Conservation (phyloP, 2,329 filamentous ascomycete genomes). For the Ophiosphaerella korrae region DNA sequence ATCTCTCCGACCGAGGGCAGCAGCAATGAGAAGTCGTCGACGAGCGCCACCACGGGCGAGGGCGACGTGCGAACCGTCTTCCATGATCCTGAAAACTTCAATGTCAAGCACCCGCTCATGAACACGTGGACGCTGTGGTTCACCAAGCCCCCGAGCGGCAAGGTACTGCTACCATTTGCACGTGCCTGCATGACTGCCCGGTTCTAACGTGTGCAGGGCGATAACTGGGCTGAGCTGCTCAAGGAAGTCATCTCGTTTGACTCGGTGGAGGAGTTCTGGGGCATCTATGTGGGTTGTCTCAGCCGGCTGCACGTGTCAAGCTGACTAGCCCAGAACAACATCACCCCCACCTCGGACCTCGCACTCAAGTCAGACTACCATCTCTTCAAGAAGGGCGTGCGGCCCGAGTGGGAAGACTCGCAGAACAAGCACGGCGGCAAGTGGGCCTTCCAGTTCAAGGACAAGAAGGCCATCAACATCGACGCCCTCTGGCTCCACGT, state of each 20-base stretch:
- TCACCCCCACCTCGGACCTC: slow-evolving; percentile 92
- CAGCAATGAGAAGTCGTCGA: slow-evolving; percentile 46
- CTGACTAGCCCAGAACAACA: slow-evolving; percentile 80
- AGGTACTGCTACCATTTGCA: slow-evolving; percentile 60
- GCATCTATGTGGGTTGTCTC: slow-evolving; percentile 80
- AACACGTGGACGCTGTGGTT: slow-evolving; percentile 99
- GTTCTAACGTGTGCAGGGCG: slow-evolving; percentile 64
- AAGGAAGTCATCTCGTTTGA: slow-evolving; percentile 99
- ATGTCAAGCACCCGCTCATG: slow-evolving; percentile 97
- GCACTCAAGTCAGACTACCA: slow-evolving; percentile 99
- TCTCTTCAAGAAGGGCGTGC: slow-evolving; percentile 96
- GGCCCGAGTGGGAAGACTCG: slow-evolving; percentile 96
- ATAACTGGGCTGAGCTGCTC: slow-evolving; percentile 97
- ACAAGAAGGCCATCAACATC: slow-evolving; percentile 88
- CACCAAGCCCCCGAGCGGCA: slow-evolving; percentile 95
- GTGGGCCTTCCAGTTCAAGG: slow-evolving; percentile 98
- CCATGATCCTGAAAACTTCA: slow-evolving; percentile 98
- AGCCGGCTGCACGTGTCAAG: slow-evolving; percentile 12
- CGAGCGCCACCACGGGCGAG: slow-evolving; percentile 50
- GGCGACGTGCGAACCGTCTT: slow-evolving; percentile 86
- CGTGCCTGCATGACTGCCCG: neutral
- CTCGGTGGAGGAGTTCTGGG: slow-evolving; percentile 99
- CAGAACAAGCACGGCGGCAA: slow-evolving; percentile 99
- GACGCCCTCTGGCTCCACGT: slow-evolving; percentile 96
- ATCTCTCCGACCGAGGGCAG: slow-evolving; percentile 57